Evolutionary conservation across 1,284 basidiomycete species (phyloP).

Genomic region (Golubevia sp.): DNA sequence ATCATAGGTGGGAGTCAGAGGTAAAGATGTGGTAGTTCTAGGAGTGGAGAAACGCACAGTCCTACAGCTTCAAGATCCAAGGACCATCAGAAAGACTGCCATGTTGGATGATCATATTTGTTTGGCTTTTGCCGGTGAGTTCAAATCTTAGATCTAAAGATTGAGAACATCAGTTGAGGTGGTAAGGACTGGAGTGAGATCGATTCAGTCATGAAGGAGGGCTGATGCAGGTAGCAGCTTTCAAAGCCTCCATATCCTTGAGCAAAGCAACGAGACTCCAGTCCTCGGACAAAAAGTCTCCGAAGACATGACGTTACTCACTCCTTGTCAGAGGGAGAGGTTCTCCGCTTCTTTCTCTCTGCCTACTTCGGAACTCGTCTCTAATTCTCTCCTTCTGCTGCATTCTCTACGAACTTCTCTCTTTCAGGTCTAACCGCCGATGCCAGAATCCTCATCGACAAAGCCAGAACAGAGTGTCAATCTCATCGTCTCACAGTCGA

Average conservation of each 20-base stretch:
- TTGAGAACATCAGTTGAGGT: not conserved
- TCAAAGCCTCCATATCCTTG: too few relatives aligned
- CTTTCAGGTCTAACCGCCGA: slow-evolving; percentile 88
- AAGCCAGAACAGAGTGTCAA: slow-evolving; percentile 95
- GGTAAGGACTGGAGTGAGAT: not conserved
- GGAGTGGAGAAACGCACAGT: slow-evolving; percentile 99
- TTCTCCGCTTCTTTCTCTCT: slow-evolving; percentile 1
- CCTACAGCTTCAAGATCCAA: slow-evolving; percentile 93
- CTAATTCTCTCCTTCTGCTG: too few relatives aligned
- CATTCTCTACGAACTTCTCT: not conserved
- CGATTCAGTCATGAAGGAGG: not conserved
- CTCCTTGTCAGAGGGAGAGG: too few relatives aligned
- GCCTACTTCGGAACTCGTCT: not conserved
- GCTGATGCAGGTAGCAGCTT: too few relatives aligned
- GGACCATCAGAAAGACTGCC: slow-evolving; percentile 95
- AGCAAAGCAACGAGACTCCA: too few relatives aligned
- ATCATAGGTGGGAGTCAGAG: slow-evolving; percentile 97
- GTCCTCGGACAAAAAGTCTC: too few relatives aligned
- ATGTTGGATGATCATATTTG: slow-evolving; percentile 99
- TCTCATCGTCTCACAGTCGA: slow-evolving; percentile 96
- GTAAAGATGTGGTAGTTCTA: slow-evolving; percentile 90
- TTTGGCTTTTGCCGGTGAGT: slow-evolving; percentile 91
- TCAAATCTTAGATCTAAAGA: not conserved
- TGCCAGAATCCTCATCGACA: slow-evolving; percentile 96
- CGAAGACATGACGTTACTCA: too few relatives aligned